Conservation (phyloP, 2,329 filamentous ascomycete genomes). For the Massarina eburnea region DNA sequence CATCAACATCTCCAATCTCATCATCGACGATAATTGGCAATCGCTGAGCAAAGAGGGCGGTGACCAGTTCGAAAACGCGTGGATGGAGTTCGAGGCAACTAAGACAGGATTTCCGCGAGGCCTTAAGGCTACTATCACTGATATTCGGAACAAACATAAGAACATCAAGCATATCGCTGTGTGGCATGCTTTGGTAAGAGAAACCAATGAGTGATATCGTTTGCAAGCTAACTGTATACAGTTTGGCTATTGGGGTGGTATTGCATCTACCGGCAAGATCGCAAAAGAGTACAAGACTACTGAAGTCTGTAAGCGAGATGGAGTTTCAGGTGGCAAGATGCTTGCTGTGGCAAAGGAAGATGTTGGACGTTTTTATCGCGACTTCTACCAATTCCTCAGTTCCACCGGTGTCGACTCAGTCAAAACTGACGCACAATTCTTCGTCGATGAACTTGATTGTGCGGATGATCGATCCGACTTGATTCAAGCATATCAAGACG, state of each 20-base stretch:
- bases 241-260: constrained; percentile 68
- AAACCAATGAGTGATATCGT: neutral
- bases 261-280: constrained; percentile 73
- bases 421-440: constrained; percentile 92
- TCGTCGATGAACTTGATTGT: constrained; percentile 73
- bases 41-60: constrained; percentile 50
- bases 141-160: constrained; percentile 69
- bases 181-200: constrained; percentile 79
- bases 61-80: constrained; percentile 48
- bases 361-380: constrained; percentile 75
- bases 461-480: constrained; percentile 71
- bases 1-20: constrained; percentile 79
- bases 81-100: constrained; percentile 86
- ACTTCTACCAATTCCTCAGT: constrained; percentile 84
- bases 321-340: constrained; percentile 66
- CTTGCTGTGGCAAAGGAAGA: constrained; percentile 74
- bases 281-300: constrained; percentile 77
- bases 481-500: constrained; percentile 76
- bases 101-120: constrained; percentile 76
- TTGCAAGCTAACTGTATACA: neutral
- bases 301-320: constrained; percentile 56
- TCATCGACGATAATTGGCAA: constrained; percentile 94
- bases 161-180: constrained; percentile 83
- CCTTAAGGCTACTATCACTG: constrained; percentile 68
- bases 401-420: constrained; percentile 78